These are phyloP conservation scores for Ambrosiella beaveri DNA, from an alignment of 2,329 filamentous ascomycete species.

Conservation along the genomic window DNA sequence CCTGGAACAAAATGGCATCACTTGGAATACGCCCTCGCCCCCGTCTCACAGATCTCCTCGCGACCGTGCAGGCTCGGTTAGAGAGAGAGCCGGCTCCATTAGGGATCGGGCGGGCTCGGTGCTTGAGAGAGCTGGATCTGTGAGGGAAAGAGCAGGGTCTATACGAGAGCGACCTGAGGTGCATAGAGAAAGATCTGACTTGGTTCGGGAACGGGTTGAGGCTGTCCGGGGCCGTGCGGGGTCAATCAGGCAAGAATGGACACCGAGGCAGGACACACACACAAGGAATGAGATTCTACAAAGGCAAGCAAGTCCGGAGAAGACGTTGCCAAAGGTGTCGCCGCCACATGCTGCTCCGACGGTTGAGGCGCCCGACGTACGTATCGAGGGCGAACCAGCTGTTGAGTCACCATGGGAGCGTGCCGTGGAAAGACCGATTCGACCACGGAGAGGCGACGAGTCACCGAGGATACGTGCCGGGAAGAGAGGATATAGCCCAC, in stretches of 20 bases:
- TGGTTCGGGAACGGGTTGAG: too few relatives aligned
- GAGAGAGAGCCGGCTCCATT: too few relatives aligned
- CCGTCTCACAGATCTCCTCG: background rate
- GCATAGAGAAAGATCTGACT: too few relatives aligned
- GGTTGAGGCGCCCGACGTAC: background rate
- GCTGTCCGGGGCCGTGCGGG: too few relatives aligned
- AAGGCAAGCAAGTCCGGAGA: background rate
- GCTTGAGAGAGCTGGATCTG: too few relatives aligned
- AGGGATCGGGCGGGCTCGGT: too few relatives aligned
- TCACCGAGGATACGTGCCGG: conserved; percentile 1
- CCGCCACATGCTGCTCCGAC: conserved; percentile 1
- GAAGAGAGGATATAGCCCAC: conserved; percentile 2
- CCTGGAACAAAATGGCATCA: background rate
- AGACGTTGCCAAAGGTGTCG: background rate
- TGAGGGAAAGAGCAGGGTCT: too few relatives aligned
- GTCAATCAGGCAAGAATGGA: too few relatives aligned
- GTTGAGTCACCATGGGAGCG: conserved; percentile 3
- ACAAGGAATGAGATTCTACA: background rate
- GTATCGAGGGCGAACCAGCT: background rate
- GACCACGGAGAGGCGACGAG: conserved; percentile 10
- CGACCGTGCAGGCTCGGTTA: background rate
- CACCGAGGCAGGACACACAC: too few relatives aligned
- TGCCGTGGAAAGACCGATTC: conserved; percentile 6
- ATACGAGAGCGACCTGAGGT: too few relatives aligned
- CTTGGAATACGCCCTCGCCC: conserved; percentile 6